These are phyloP conservation scores for Salicornia ramosissima DNA, from an alignment of 148 eudicot genomes.

Conservation along the genomic window DNA sequence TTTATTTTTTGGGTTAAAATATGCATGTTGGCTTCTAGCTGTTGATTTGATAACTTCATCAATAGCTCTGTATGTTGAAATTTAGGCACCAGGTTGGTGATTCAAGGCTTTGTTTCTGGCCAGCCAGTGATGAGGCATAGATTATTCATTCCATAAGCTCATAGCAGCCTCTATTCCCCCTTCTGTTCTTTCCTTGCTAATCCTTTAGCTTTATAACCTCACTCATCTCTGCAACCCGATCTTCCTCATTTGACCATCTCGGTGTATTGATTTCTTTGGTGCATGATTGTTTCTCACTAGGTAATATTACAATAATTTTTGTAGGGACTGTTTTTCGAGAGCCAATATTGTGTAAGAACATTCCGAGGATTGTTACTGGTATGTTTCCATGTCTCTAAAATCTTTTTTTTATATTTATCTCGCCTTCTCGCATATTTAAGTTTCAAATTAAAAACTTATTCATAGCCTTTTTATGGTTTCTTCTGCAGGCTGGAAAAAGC, in stretches of 20 bases:
- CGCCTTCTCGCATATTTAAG: neutral
- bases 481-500: slow-evolving; percentile 61
- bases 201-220: neutral
- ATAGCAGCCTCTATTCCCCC: neutral
- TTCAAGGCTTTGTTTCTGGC: neutral
- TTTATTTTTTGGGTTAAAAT: neutral
- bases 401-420: neutral
- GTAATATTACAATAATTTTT: slow-evolving; percentile 12
- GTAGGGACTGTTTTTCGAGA: slow-evolving; percentile 89
- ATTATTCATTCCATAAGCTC: neutral
- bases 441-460: neutral
- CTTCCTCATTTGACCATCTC: neutral
- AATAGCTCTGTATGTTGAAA: neutral
- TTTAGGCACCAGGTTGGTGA: neutral
- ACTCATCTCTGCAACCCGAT: neutral
- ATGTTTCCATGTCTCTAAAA: slow-evolving; percentile 1
- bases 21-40: neutral
- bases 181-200: neutral
- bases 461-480: neutral
- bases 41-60: neutral
- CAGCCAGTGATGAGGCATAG: neutral
- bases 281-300: slow-evolving; percentile 7
- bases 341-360: slow-evolving; percentile 84
- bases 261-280: slow-evolving; percentile 3
- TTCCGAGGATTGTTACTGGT: slow-evolving; percentile 81